These are phyloP conservation scores for Cordyceps pruinosa DNA, from an alignment of 2,329 filamentous ascomycete genomes.

Conservation along the genomic window DNA sequence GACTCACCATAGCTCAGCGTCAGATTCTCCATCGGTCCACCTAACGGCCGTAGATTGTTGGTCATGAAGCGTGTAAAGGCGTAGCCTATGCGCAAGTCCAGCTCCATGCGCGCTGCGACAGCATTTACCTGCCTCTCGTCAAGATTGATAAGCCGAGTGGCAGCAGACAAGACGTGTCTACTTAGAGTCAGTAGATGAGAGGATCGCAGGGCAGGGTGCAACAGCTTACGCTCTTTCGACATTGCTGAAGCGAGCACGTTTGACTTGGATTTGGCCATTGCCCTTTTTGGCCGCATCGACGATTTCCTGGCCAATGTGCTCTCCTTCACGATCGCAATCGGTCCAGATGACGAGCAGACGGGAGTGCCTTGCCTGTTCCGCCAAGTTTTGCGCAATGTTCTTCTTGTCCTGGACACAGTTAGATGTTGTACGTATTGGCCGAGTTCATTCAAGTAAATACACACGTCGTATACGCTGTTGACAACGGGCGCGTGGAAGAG, in stretches of 20 bases:
- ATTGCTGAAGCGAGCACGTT: conserved; percentile 88
- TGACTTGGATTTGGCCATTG: conserved; percentile 70
- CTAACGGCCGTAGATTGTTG: conserved; percentile 64
- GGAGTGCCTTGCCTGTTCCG: conserved; percentile 65
- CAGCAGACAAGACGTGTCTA: conserved; percentile 81
- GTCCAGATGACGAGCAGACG: conserved; percentile 91
- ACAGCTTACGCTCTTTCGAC: conserved; percentile 75
- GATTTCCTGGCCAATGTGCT: conserved; percentile 92
- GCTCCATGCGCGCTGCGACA: conserved; percentile 80
- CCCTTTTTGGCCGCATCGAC: conserved; percentile 68
- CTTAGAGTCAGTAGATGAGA: conserved; percentile 4
- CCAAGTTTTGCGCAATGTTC: conserved; percentile 77
- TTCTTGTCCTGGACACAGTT: conserved; percentile 58
- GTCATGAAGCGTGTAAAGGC: conserved; percentile 89
- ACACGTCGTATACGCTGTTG: conserved; percentile 59
- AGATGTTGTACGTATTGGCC: conserved; percentile 4
- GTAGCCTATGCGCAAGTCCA: conserved; percentile 86
- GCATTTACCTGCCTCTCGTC: conserved; percentile 84
- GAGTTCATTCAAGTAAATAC: conserved; percentile 14
- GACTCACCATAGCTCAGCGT: conserved; percentile 71
- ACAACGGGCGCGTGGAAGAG: conserved; percentile 77
- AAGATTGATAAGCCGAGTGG: conserved; percentile 65
- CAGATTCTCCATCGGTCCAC: conserved; percentile 56
- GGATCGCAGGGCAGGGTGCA: neutral
- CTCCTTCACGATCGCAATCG: conserved; percentile 94